These are phyloP conservation scores for Lindgomyces ingoldianus DNA, from an alignment of 495 filamentous ascomycete genomes.

Conservation along the genomic window DNA sequence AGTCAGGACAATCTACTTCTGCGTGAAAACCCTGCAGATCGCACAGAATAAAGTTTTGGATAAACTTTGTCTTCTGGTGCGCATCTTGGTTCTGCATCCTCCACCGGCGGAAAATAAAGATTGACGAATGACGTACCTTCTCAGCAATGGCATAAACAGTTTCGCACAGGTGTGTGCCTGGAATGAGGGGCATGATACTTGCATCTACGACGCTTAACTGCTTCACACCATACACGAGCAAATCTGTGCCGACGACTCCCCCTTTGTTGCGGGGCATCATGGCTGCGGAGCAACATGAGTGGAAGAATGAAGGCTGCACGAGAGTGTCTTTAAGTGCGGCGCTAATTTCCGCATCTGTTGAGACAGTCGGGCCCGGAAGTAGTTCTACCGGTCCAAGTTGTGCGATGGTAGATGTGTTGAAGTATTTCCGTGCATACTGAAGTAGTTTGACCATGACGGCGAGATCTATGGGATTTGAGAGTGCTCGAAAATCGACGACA, in stretches of 20 bases:
- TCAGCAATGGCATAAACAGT: slow-evolving; percentile 9
- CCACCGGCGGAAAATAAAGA: no score
- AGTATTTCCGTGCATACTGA: slow-evolving; percentile 3
- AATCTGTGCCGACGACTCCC: slow-evolving; percentile 8
- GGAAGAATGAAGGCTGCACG: slow-evolving; percentile 9
- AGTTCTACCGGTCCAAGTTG: slow-evolving; percentile 2
- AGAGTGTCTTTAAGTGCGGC: not conserved
- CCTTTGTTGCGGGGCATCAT: slow-evolving; percentile 4
- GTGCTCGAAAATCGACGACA: not conserved
- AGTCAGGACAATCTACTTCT: not conserved
- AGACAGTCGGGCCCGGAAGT: not conserved
- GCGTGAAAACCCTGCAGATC: not conserved
- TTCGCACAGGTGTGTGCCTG: slow-evolving; percentile 3
- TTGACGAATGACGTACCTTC: not conserved
- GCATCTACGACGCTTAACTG: not conserved
- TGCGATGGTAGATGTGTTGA: not conserved
- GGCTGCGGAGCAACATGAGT: slow-evolving; percentile 1
- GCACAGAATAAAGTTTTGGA: slow-evolving; percentile 1
- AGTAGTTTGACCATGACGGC: not conserved
- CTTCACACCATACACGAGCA: slow-evolving; percentile 7
- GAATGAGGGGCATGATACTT: not conserved
- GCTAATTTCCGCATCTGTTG: not conserved
- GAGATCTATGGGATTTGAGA: slow-evolving; percentile 1
- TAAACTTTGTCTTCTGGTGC: no score
- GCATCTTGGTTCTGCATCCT: no score